Base-by-base conservation (phyloP, 305 asterid genomes). In the Fraxinus floribunda region DNA sequence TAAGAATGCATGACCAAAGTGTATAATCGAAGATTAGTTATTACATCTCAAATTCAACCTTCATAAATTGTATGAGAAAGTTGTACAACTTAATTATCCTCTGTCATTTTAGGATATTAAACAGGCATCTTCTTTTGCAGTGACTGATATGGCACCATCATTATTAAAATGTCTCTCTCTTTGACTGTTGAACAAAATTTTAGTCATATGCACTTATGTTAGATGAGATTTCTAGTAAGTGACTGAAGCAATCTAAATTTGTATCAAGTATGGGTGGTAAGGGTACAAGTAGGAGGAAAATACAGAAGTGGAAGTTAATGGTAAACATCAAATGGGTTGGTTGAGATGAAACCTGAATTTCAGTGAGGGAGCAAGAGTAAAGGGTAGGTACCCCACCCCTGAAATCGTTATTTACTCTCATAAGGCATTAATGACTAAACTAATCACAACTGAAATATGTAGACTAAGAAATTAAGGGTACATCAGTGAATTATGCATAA, bases 401-500 rank as follows among this genome's bases (percentile, higher is more conserved):
- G 36, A 68, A 68, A 29, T 68, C 36, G 75, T 35, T 9, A 30
- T 68, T 9, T 66, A 11, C n/a, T 15, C 18, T 68, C 76, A 13
- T 70, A 16, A 71, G 76, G 35, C 75, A 68, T 32, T 32, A 5
- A 71, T 71, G 76, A 32, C 24, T 71, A 71, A 32, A 71, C 41
- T 71, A 30, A 30, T 71, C 26, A 16, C 38, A 32, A 30, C 44
- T 71, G 38, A 30, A 71, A 71, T 71, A 71, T 32, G 44, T 32
- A 71, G 76, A 32, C 76, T 32, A 71, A 71, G 26, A 71, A 71
- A 71, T 71, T 71, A 71, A 71, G 44, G 41, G 76, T 16, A 32
- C 36, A 29, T 68, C 18, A 68, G 75, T 71, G 20, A 30, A 30
- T 30, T 30, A 6, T 24, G 4, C 26, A 71, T 16, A 71, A 13